Evolutionary conservation across 179 eudicot genomes (phyloP), one percentile per base, ranked within the genome.

Genomic region (Spergularia azorica): DNA sequence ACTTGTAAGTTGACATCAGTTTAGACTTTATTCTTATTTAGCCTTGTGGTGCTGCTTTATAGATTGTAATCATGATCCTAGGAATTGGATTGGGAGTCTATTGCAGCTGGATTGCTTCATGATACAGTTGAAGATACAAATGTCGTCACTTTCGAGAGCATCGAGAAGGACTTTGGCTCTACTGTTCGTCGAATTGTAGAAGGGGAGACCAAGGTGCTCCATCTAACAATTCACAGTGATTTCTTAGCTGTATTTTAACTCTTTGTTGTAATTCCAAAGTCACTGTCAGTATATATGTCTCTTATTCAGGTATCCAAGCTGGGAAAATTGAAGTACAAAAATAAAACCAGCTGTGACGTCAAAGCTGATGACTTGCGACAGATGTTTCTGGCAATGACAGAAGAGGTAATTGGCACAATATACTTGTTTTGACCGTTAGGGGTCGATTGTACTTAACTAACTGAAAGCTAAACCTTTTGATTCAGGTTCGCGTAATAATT

Each of bases 1-100:
- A 85, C 97, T 93, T 77, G 99, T 95, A 81, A 93, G 97, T 84
- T 77, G 52, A 14, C 52, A 14, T 52, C 13, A 81, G 52, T 56
- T 39, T 57, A 16, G 12, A 43, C 58, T 43, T 4, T 12, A 17
- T 67, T 48, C 57, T 70, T 20, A 12, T 73, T 61, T 51, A 0
- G 36, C 17, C 58, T 39, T 43, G 14, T 41, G 74, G 46, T 60
- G 41, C 52, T 70, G 67, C 11, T 74, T 64, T 74, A 48, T 67
- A 17, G 21, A 54, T 63, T 73, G 18, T 83, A 72, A 71, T 66
- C 73, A 60, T 69, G 83, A 66, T 80, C 78, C 59, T 72, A 95
- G 99, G 99, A 95, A 85, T 73, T 93, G 88, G 99, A 95, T 86
- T 95, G 99, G 98, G 99, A 95, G 88, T 93, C 98, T 61, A 85